Conservation (phyloP, 441 rosid genomes). For the Corymbia citriodora region DNA sequence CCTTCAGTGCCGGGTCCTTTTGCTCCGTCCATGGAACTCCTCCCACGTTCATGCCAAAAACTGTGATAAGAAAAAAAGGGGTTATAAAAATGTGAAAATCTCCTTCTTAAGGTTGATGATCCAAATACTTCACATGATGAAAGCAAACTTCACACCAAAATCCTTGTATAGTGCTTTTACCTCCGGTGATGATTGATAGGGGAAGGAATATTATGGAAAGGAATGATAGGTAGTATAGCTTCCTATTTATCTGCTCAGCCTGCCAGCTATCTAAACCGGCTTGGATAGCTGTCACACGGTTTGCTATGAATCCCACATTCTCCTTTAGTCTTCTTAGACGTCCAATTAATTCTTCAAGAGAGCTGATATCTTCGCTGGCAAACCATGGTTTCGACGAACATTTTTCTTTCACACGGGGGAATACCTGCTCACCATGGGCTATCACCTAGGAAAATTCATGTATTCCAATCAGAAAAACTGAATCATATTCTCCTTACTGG, state of each 20-base stretch:
- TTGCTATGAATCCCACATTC: constrained; percentile 84
- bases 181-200: constrained; percentile 87
- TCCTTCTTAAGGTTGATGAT: not conserved
- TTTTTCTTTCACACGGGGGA: constrained; percentile 88
- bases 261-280: constrained; percentile 95
- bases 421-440: constrained; percentile 95
- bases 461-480: not conserved
- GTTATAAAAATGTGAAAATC: not conserved
- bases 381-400: constrained; percentile 83
- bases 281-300: constrained; percentile 84
- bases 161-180: constrained; percentile 24
- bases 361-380: constrained; percentile 47
- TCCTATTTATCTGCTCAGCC: constrained; percentile 85
- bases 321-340: constrained; percentile 84
- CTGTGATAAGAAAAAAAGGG: constrained; percentile 24
- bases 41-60: constrained; percentile 97
- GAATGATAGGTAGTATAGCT: constrained; percentile 85
- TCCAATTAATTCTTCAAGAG: constrained; percentile 80
- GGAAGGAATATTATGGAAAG: constrained; percentile 92
- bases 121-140: not conserved
- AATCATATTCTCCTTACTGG: not conserved
- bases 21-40: constrained; percentile 99
- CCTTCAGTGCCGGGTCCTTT: constrained; percentile 36
- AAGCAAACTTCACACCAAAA: not conserved
- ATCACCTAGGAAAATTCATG: constrained; percentile 47